Percentiles rank a stretch among this genome's conserved stretches.
Conservation (phyloP, 2,329 filamentous ascomycete genomes). For the Xylariaceae sp. region DNA sequence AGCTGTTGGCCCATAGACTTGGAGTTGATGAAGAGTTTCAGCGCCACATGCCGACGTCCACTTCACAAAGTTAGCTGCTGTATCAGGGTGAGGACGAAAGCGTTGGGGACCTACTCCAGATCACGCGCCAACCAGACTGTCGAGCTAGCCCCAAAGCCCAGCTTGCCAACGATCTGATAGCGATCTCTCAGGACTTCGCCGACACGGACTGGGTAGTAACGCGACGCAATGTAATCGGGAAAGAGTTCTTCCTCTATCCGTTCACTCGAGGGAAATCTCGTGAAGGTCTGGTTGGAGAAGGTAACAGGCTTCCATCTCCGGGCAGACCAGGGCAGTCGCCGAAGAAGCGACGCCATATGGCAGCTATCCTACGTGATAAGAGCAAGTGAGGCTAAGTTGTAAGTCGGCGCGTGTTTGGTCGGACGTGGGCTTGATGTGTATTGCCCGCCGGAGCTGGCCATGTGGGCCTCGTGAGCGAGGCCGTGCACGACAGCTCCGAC, state of each 20-base stretch:
- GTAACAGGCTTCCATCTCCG: conserved; percentile 10
- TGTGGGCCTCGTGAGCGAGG: conserved; percentile 38
- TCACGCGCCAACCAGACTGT: conserved; percentile 24
- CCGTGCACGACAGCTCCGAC: conserved; percentile 31
- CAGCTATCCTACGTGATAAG: too few species aligned
- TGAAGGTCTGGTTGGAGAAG: conserved; percentile 14
- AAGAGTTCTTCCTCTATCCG: conserved; percentile 12
- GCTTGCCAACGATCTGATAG: conserved; percentile 24
- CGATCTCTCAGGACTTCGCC: conserved; percentile 13
- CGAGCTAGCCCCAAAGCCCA: conserved; percentile 20
- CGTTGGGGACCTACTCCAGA: conserved; percentile 9
- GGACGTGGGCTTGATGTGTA: too few species aligned
- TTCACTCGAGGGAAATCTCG: conserved; percentile 2
- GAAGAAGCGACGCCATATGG: conserved; percentile 7
- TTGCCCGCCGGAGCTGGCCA: conserved; percentile 40
- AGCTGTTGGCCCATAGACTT: conserved; percentile 21
- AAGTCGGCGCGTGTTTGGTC: too few species aligned
- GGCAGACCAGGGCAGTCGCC: conserved; percentile 8
- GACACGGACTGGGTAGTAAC: conserved; percentile 13
- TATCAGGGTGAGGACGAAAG: background rate
- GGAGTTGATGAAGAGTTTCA: conserved; percentile 30
- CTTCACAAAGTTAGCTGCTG: conserved; percentile 9
- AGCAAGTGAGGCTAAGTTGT: too few species aligned
- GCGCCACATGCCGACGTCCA: conserved; percentile 28
- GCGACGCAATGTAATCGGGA: conserved; percentile 9